These are phyloP conservation scores for Schrenkiella parvula DNA, from an alignment of 345 rosid genomes.

Conservation along the genomic window DNA sequence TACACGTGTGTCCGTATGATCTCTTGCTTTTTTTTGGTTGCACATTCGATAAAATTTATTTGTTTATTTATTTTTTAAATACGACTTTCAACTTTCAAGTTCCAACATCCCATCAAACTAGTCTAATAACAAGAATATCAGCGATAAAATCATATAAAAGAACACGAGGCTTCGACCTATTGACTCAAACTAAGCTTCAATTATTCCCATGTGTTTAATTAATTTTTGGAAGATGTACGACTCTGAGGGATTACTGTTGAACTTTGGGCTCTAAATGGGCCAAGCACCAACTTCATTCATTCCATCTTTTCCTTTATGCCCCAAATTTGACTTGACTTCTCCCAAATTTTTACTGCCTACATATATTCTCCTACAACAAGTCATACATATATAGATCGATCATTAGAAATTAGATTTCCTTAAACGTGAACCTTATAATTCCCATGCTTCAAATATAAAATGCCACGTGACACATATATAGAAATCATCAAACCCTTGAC, in stretches of 20 bases:
- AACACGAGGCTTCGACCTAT: not conserved
- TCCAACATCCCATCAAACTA: not conserved
- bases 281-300: not conserved
- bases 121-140: not conserved
- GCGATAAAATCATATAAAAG: not conserved
- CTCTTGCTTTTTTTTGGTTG: not conserved
- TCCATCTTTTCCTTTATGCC: not conserved
- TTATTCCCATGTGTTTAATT: not conserved
- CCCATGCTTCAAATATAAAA: not conserved
- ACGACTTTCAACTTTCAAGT: conserved; percentile 2
- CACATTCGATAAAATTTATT: not conserved
- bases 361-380: no score
- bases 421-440: no score
- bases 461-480: not conserved
- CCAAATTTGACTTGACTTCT: not conserved
- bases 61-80: conserved; percentile 1
- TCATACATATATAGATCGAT: no score
- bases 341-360: not conserved
- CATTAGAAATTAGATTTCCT: no score
- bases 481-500: not conserved
- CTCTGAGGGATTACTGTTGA: not conserved
- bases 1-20: not conserved
- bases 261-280: not conserved
- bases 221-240: not conserved
- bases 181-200: no score